Conservation (phyloP, 306 rosid genomes). For the Medicago ruthenica region DNA sequence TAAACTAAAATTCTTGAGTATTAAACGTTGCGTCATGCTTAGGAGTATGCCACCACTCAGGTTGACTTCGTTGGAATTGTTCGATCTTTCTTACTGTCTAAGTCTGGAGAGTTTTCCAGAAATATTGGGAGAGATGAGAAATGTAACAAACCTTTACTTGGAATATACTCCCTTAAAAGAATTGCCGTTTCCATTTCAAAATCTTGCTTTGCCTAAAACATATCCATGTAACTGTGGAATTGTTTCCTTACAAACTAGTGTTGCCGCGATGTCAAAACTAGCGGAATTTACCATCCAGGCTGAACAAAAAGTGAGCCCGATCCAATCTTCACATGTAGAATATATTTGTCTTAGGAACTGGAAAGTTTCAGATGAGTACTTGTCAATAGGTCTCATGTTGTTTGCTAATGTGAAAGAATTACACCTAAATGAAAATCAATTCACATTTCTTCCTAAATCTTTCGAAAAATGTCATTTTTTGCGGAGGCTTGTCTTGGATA, state of each 20-base stretch:
- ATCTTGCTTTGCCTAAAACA: background rate
- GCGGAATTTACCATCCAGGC: too few relatives aligned
- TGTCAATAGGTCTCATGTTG: background rate
- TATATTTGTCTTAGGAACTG: background rate
- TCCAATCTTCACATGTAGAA: background rate
- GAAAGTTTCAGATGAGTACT: background rate
- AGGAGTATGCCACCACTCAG: background rate
- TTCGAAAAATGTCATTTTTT: background rate
- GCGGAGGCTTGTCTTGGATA: background rate
- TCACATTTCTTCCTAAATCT: background rate
- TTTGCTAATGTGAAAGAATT: background rate
- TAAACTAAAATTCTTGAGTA: background rate
- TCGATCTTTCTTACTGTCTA: background rate
- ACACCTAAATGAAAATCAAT: background rate
- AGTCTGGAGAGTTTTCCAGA: background rate
- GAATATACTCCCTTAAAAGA: background rate
- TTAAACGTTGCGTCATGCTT: background rate
- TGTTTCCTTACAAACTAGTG: background rate
- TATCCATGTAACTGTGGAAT: background rate
- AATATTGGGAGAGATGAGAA: slow-evolving; percentile 7
- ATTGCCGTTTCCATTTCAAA: background rate
- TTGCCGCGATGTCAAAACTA: background rate
- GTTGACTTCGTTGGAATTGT: background rate
- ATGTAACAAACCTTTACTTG: background rate
- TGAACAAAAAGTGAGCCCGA: background rate